Evolutionary conservation across 2,329 filamentous ascomycete species (phyloP).

Genomic region (Aspergillus unguis): DNA sequence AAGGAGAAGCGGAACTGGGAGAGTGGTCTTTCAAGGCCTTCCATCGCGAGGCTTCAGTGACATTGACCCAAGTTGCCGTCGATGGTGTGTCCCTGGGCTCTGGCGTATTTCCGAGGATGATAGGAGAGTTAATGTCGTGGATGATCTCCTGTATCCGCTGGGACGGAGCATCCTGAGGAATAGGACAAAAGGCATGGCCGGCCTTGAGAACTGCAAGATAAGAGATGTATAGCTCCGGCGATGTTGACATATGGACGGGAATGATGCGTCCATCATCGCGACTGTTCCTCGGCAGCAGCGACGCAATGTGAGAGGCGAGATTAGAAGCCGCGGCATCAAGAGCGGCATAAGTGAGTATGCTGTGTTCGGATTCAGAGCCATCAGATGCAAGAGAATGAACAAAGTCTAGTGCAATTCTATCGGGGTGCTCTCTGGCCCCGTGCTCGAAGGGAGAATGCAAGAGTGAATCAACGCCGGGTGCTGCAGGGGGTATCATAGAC

Average conservation of each 20-base stretch:
- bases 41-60: slow-evolving; percentile 21
- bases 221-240: slow-evolving; percentile 38
- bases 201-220: slow-evolving; percentile 38
- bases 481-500: slow-evolving; percentile 21
- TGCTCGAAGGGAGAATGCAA: slow-evolving; percentile 27
- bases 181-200: slow-evolving; percentile 37
- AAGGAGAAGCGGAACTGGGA: background rate
- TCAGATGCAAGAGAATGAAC: slow-evolving; percentile 23
- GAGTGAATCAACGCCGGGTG: slow-evolving; percentile 12
- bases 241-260: slow-evolving; percentile 30
- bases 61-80: slow-evolving; percentile 21
- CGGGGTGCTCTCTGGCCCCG: slow-evolving; percentile 23
- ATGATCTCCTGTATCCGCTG: slow-evolving; percentile 29
- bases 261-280: slow-evolving; percentile 19
- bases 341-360: slow-evolving; percentile 24
- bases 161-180: slow-evolving; percentile 36
- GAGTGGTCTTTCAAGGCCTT: slow-evolving; percentile 9
- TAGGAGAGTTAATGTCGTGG: slow-evolving; percentile 25
- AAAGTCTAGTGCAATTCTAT: slow-evolving; percentile 27
- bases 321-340: slow-evolving; percentile 23
- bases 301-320: slow-evolving; percentile 20
- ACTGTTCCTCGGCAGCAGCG: slow-evolving; percentile 7
- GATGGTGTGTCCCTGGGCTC: slow-evolving; percentile 13
- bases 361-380: slow-evolving; percentile 18
- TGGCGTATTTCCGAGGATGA: slow-evolving; percentile 21